phyloP scores from a whole-genome alignment of 345 rosid genomes.

The Geranium rotundifolium region DNA sequence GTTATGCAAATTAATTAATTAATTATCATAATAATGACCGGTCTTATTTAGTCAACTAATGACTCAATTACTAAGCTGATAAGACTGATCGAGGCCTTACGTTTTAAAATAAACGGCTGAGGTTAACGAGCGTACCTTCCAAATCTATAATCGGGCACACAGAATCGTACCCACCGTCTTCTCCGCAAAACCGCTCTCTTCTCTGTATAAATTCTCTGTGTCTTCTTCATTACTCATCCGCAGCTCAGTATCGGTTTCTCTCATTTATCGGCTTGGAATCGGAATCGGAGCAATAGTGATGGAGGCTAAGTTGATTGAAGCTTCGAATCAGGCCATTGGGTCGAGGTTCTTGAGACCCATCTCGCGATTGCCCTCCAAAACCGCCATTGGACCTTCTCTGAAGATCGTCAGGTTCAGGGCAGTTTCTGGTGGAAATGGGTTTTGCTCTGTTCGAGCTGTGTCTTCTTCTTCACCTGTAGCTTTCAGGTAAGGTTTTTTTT shows the following conservation, averaged over 20 bases:
- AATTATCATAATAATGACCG: too few relatives aligned
- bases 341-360: not conserved
- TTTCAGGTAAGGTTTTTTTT: not conserved
- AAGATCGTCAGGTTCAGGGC: not conserved
- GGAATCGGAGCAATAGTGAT: not conserved
- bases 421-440: not conserved
- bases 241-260: not conserved
- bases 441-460: not conserved
- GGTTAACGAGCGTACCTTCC: not conserved
- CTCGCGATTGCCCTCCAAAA: not conserved
- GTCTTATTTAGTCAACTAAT: not conserved
- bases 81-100: not conserved
- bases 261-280: too few relatives aligned
- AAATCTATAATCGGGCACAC: not conserved
- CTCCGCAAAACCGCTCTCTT: not conserved
- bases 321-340: not conserved
- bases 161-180: not conserved
- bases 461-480: not conserved
- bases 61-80: not conserved
- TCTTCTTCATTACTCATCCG: not conserved
- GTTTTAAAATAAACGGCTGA: not conserved
- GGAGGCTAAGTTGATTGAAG: not conserved
- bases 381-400: not conserved
- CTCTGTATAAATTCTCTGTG: not conserved
- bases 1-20: too few relatives aligned